Conservation (phyloP, 306 rosid genomes). For the Quercus agrifolia region DNA sequence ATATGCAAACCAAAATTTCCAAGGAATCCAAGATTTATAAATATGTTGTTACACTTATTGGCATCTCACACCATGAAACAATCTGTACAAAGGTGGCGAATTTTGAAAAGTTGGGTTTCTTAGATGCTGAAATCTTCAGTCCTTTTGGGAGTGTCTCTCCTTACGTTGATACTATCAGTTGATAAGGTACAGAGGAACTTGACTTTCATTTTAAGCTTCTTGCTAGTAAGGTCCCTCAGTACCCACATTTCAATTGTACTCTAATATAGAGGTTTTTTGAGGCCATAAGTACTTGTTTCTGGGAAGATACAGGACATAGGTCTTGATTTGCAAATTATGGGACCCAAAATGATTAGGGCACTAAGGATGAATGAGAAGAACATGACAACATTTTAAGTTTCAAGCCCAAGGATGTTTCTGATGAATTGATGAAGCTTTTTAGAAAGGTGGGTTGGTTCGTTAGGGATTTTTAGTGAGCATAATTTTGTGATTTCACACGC, state of each 20-base stretch:
- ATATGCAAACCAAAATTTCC: constrained; percentile 30
- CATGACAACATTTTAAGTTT: constrained; percentile 29
- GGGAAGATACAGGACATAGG: constrained; percentile 59
- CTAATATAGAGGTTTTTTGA: constrained; percentile 61
- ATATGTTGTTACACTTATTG: constrained; percentile 62
- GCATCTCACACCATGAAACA: constrained; percentile 63
- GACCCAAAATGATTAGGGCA: constrained; percentile 24
- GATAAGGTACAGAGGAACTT: constrained; percentile 90
- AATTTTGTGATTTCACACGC: too few relatives aligned
- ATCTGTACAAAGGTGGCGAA: constrained; percentile 57
- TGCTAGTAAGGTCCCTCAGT: constrained; percentile 27
- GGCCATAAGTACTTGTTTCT: constrained; percentile 55
- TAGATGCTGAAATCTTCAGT: constrained; percentile 58
- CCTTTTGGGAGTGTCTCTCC: constrained; percentile 48
- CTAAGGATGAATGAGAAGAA: constrained; percentile 71
- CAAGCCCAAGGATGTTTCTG: constrained; percentile 50
- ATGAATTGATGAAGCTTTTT: constrained; percentile 59
- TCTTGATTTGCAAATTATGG: constrained; percentile 21
- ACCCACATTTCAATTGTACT: constrained; percentile 46
- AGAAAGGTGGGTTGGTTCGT: neutral
- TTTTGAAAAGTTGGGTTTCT: constrained; percentile 52
- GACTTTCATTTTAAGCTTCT: constrained; percentile 12
- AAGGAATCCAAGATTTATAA: constrained; percentile 57
- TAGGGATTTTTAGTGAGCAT: too few relatives aligned
- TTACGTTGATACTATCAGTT: constrained; percentile 51